Conservation (phyloP, 139 green algal genomes). For the Protoeuglena noctilucae region DNA sequence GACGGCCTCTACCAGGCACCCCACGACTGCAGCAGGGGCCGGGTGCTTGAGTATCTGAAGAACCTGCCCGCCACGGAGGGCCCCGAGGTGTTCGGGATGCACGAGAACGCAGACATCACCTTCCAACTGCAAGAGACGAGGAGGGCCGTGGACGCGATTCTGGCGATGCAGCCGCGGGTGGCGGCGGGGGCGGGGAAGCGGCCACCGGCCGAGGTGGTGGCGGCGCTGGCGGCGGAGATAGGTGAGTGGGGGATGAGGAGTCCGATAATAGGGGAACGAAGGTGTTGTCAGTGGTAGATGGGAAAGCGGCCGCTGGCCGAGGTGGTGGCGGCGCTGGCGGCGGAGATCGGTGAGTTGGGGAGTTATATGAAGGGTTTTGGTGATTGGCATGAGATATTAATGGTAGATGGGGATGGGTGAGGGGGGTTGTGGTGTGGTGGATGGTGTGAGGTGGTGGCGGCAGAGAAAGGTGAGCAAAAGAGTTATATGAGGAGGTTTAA, state of each 20-base stretch:
- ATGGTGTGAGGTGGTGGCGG: no score
- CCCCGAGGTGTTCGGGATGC: conserved; percentile 78
- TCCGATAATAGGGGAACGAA: no score
- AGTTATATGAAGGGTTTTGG: no score
- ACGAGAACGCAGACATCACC: conserved; percentile 66
- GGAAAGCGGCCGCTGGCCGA: conserved; percentile 19
- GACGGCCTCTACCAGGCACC: conserved; percentile 33
- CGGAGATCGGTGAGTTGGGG: no score
- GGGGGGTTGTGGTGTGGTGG: conserved; percentile 33
- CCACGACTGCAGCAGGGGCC: conserved; percentile 18
- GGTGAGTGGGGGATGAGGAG: no score
- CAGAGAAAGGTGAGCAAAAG: no score
- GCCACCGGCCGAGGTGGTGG: conserved; percentile 33
- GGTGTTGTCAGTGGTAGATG: no score
- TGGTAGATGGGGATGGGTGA: not conserved
- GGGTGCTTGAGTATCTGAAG: conserved; percentile 42
- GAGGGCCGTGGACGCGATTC: conserved; percentile 40
- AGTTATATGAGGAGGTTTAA: no score
- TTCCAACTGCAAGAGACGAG: conserved; percentile 59
- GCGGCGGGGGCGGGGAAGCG: not conserved
- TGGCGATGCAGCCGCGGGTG: conserved; percentile 53
- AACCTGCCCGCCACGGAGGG: conserved; percentile 37
- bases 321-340: conserved; percentile 34
- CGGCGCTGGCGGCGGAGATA: conserved; percentile 33
- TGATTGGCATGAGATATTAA: no score